A percentile compares a stretch with the other conserved stretches of the same genome.
These are phyloP conservation scores for Salix purpurea DNA, from an alignment of 345 rosid species.

Conservation along the genomic window DNA sequence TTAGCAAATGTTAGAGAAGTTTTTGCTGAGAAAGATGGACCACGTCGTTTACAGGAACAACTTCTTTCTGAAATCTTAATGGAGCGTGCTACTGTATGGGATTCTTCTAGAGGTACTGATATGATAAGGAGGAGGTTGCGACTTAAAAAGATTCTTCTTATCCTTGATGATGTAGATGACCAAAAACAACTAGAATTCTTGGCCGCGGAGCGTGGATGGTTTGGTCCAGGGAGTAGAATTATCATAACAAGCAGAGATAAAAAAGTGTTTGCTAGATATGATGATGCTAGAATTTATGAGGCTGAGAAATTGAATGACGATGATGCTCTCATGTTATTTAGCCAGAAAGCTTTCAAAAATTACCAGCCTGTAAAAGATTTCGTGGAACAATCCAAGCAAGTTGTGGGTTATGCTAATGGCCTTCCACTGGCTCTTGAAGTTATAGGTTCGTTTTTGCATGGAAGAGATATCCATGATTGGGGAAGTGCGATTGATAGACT, in stretches of 20 bases:
- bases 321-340: conserved; percentile 8
- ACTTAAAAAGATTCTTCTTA: neutral
- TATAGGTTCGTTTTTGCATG: conserved; percentile 3
- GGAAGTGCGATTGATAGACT: neutral
- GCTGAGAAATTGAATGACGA: neutral
- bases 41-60: neutral
- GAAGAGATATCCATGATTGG: neutral
- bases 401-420: conserved; percentile 13
- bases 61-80: conserved; percentile 2
- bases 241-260: conserved; percentile 14
- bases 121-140: neutral
- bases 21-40: neutral
- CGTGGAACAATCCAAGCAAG: neutral
- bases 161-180: conserved; percentile 15
- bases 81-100: neutral
- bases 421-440: conserved; percentile 13
- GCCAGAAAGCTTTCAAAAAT: conserved; percentile 1
- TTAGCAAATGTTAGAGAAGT: conserved; percentile 10
- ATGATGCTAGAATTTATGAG: neutral
- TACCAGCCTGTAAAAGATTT: neutral
- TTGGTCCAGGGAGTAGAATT: conserved; percentile 15
- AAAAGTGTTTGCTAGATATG: neutral
- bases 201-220: neutral
- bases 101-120: neutral
- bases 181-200: neutral